Percentiles rank a stretch among this genome's conserved stretches.
Evolutionary conservation across 352 stramenopile species (phyloP).

Genomic region (Phytophthora ohioensis): DNA sequence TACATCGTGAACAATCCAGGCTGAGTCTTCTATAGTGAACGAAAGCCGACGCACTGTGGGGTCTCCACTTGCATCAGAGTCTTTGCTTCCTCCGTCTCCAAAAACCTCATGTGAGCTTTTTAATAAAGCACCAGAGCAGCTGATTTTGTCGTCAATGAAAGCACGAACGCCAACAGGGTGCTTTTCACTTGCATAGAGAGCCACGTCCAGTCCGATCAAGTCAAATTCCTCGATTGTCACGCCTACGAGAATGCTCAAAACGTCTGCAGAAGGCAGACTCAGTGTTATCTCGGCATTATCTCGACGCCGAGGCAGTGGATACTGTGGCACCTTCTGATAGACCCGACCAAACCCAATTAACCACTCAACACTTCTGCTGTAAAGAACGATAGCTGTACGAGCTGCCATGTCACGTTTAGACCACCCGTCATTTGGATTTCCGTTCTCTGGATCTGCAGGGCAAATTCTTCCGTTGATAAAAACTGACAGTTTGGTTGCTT

Average conservation of each 20-base stretch:
- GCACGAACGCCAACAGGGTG: conserved; percentile 66
- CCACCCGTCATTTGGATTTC: conserved; percentile 30
- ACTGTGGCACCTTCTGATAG: conserved; percentile 48
- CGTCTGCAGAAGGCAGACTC: conserved; percentile 13
- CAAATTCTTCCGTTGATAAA: conserved; percentile 58
- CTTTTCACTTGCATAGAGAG: conserved; percentile 78
- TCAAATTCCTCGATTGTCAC: conserved; percentile 66
- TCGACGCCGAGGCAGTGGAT: conserved; percentile 38
- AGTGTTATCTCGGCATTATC: not conserved
- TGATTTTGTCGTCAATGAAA: conserved; percentile 73
- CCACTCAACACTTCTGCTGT: conserved; percentile 83
- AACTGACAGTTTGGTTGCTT: conserved; percentile 48
- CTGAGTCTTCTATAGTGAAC: conserved; percentile 22
- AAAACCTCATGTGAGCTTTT: conserved; percentile 43
- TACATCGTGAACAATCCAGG: conserved; percentile 59
- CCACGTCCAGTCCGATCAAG: conserved; percentile 72
- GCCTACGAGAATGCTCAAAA: conserved; percentile 47
- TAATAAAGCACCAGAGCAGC: conserved; percentile 52
- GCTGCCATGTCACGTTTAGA: conserved; percentile 67
- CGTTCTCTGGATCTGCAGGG: conserved; percentile 27
- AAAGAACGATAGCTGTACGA: conserved; percentile 70
- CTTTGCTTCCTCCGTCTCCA: not conserved
- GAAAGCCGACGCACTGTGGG: conserved; percentile 35
- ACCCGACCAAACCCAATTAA: conserved; percentile 65
- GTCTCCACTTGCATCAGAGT: conserved; percentile 1